Percentiles rank a stretch among this genome's conserved stretches.
These are phyloP conservation scores for Bipolaris sorokiniana DNA, from an alignment of 2,329 filamentous ascomycete species.

Conservation along the genomic window DNA sequence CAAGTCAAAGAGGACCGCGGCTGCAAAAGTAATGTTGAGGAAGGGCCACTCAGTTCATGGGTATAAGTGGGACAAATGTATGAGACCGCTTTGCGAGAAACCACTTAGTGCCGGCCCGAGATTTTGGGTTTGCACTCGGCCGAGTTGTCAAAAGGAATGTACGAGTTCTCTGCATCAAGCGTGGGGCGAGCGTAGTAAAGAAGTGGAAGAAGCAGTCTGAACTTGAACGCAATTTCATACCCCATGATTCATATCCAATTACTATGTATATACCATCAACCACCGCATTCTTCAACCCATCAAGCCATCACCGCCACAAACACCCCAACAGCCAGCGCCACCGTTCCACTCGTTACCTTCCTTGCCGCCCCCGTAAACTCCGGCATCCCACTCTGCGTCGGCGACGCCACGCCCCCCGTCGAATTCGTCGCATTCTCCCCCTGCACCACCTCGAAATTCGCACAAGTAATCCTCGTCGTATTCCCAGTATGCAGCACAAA, in stretches of 20 bases:
- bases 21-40: conserved; percentile 25
- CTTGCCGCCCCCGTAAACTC: conserved; percentile 25
- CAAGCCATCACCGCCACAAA: conserved; percentile 19
- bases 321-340: conserved; percentile 16
- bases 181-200: conserved; percentile 7
- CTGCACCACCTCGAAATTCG: conserved; percentile 53
- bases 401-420: conserved; percentile 4
- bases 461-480: conserved; percentile 60
- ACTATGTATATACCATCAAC: too few relatives aligned
- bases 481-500: conserved; percentile 61
- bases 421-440: conserved; percentile 16
- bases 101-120: conserved; percentile 23
- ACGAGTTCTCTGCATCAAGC: conserved; percentile 19
- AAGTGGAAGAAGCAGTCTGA: background rate
- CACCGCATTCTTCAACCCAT: background rate
- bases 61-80: conserved; percentile 19
- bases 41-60: conserved; percentile 13
- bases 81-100: conserved; percentile 12
- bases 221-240: background rate
- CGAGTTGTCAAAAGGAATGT: conserved; percentile 23
- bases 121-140: conserved; percentile 33
- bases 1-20: conserved; percentile 12
- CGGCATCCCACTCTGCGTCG: conserved; percentile 17
- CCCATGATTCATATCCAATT: background rate
- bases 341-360: conserved; percentile 13